Percentiles rank a stretch among this genome's conserved stretches.
phyloP scores from a whole-genome alignment of 345 rosid species.

The Hibiscus tridactylites region DNA sequence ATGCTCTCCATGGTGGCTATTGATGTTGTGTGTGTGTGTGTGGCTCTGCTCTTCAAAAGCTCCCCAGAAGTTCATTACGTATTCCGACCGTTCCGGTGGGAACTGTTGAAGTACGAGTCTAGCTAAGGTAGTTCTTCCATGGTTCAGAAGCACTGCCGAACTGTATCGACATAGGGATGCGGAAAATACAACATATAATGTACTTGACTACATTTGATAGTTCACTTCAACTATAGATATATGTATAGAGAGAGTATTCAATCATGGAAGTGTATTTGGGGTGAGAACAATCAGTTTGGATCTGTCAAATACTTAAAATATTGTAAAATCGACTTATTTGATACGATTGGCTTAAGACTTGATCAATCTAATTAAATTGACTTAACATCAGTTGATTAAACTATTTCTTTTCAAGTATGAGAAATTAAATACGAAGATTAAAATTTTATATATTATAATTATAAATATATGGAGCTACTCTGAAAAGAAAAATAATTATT shows the following conservation, averaged over 20 bases:
- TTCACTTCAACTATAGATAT: not conserved
- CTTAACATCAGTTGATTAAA: too few relatives aligned
- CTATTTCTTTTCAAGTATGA: too few relatives aligned
- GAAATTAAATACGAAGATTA: too few relatives aligned
- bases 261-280: not conserved
- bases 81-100: constrained; percentile 68
- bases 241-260: not conserved
- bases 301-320: too few relatives aligned
- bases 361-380: too few relatives aligned
- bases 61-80: constrained; percentile 42
- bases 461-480: too few relatives aligned
- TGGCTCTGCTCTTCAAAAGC: constrained; percentile 62
- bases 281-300: too few relatives aligned
- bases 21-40: constrained; percentile 62
- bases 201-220: constrained; percentile 7
- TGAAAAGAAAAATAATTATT: too few relatives aligned
- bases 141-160: not conserved
- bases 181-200: constrained; percentile 1
- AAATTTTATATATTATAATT: too few relatives aligned
- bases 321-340: too few relatives aligned
- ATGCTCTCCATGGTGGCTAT: constrained; percentile 57
- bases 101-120: constrained; percentile 42
- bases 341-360: too few relatives aligned
- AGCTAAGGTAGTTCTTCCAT: constrained; percentile 22
- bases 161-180: not conserved